Base-by-base conservation (phyloP, 345 rosid species). In the Murraya paniculata region DNA sequence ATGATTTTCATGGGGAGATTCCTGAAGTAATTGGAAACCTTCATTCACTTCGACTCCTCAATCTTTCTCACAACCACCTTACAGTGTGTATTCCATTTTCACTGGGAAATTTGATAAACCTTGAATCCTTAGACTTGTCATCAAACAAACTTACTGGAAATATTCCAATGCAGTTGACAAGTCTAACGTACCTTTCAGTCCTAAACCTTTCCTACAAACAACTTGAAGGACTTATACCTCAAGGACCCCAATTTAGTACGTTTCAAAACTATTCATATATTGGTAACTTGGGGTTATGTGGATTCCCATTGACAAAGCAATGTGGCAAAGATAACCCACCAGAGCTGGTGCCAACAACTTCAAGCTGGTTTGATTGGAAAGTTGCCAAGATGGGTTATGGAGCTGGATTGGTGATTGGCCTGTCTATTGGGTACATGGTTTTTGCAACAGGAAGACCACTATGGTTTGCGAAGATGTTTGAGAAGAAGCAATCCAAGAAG, bases 1-100 rank as follows among this genome's bases (percentile, higher is more conserved):
- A 81, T 11, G 9, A 35, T 2, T 76, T 81, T 10, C 19, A 41
- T 39, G 84, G 81, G 11, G 45, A 7, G 9, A 72, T 81, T 81
- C 71, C 74, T 6, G 21, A 61, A 4, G 22, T 22, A 13, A 55
- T 78, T 30, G 81, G 84, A 14, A 69, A 41, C 19, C 41, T 68
- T 6, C 41, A 21, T 11, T 10, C 60, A 48, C 80, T 68, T 28
- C 39, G 9, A 5, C 36, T 35, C 36, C 59, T 77, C 16, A 77
- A 77, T 38, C 74, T 77, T 68, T 68, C 74, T 64, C 45, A 53
- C 69, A 77, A 68, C 38, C 1, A 24, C 21, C 67, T 77, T n/a
- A 39, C 11, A 6, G 75, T 67, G 13, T 2, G 1, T 19, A 59
- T 77, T 16, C 80, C 75, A 13, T 0, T 68, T 2, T 58, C 68